A percentile compares a stretch with the other conserved stretches of the same genome.
phyloP scores from a whole-genome alignment of 2,329 filamentous ascomycete species.

The Atkinsonella hypoxylon region DNA sequence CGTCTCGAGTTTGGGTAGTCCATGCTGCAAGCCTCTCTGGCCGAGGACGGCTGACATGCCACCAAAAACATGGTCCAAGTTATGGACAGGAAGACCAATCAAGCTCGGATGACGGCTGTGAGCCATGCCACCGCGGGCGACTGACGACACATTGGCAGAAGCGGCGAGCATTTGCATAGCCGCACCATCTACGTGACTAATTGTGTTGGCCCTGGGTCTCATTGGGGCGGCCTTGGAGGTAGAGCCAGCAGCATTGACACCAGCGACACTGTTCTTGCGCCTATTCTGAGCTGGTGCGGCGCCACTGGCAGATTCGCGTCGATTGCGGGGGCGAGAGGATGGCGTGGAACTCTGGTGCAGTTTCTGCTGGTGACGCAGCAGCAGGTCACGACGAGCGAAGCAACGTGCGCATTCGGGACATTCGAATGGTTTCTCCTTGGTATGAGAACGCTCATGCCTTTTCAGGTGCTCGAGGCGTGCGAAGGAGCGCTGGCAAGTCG shows the following conservation, averaged over 20 bases:
- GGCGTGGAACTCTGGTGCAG: constrained; percentile 87
- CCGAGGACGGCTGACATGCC: constrained; percentile 60
- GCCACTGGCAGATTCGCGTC: constrained; percentile 78
- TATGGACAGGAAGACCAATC: constrained; percentile 49
- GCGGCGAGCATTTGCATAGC: constrained; percentile 61
- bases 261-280: constrained; percentile 84
- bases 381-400: constrained; percentile 84
- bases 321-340: constrained; percentile 73
- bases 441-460: constrained; percentile 94
- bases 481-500: constrained; percentile 83
- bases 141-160: constrained; percentile 39
- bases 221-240: constrained; percentile 44
- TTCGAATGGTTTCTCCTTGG: constrained; percentile 97
- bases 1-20: constrained; percentile 75
- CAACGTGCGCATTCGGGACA: constrained; percentile 90
- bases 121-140: constrained; percentile 29
- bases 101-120: constrained; percentile 68
- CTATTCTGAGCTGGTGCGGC: constrained; percentile 55
- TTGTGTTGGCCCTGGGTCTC: constrained; percentile 88
- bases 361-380: constrained; percentile 96
- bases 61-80: constrained; percentile 52
- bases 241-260: constrained; percentile 31
- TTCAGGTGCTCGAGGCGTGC: constrained; percentile 93
- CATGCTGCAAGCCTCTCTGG: constrained; percentile 54
- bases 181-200: constrained; percentile 77